Conservation (phyloP, 2,329 filamentous ascomycete genomes). For the Clonostachys rhizophaga region DNA sequence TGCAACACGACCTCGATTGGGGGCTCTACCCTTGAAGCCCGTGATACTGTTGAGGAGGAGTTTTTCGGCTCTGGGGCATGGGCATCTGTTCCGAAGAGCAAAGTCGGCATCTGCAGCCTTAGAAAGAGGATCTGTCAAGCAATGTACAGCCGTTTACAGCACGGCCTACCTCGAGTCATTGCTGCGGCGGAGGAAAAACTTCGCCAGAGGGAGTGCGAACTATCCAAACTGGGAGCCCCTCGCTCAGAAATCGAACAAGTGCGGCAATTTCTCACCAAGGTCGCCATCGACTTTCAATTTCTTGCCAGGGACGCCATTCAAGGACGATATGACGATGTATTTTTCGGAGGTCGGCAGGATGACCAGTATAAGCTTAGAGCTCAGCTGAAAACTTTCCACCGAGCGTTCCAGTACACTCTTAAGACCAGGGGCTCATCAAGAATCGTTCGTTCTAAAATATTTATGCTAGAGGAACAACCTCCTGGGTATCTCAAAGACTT, state of each 20-base stretch:
- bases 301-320: conserved; percentile 17
- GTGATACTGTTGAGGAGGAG: conserved; percentile 16
- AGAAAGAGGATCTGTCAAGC: conserved; percentile 5
- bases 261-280: conserved; percentile 22
- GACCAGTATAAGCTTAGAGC: conserved; percentile 18
- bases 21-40: conserved; percentile 5
- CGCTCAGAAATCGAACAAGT: conserved; percentile 14
- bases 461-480: neutral
- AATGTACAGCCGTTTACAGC: conserved; percentile 2
- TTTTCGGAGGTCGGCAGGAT: conserved; percentile 22
- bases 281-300: conserved; percentile 26
- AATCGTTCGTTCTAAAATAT: conserved; percentile 4
- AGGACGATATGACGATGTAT: conserved; percentile 22
- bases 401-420: conserved; percentile 18
- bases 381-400: conserved; percentile 18
- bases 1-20: conserved; percentile 31
- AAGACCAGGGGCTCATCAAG: conserved; percentile 12
- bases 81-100: conserved; percentile 7
- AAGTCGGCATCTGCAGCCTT: conserved; percentile 3
- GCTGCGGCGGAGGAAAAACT: conserved; percentile 7
- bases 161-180: conserved; percentile 3
- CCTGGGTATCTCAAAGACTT: conserved; percentile 21
- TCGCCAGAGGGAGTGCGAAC: conserved; percentile 1
- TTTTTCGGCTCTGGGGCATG: conserved; percentile 18
- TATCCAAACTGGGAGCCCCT: conserved; percentile 7